Base-by-base conservation (phyloP, 2,329 filamentous ascomycete species). In the Coniochaeta prunicola region DNA sequence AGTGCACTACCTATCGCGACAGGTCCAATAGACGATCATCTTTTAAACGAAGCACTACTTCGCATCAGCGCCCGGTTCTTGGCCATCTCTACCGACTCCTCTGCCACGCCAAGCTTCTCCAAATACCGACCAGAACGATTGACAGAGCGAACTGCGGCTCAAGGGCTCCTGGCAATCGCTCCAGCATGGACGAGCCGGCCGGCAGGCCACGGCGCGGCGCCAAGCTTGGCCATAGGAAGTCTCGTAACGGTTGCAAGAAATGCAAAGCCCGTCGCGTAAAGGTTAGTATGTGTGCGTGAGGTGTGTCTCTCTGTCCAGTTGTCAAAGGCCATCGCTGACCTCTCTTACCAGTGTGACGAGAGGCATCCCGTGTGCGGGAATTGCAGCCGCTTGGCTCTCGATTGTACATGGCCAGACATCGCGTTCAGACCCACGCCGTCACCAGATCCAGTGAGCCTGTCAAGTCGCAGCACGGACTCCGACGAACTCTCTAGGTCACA, bases 251-350 rank as follows among this genome's bases (percentile, higher is more conserved):
- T 3, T 71, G 69, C 58, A 58, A 60, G 10, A 68, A 64, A 17
- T 71, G 68, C 60, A 71, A 70, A 50, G 57, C 58, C 1, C 65
- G 69, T 3, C 66, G 69, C 1, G 68, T 70, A 31, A 70, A 69
- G 64, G 67, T 65, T 58, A 30, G 64, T 33, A 19, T 6, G 38
- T 24, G 40, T 17, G 4, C 8, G 26, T 26, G n/a, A 19, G n/a
- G n/a, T n/a, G n/a, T n/a, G n/a, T n/a, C n/a, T n/a, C n/a, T n/a
- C n/a, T n/a, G n/a, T n/a, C n/a, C n/a, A n/a, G n/a, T n/a, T n/a
- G n/a, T 19, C 56, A 17, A 21, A 50, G 24, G 7, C 30, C 45
- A n/a, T 26, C 13, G 24, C 40, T 26, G 13, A 50, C 45, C 3
- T 24, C 2, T 4, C 9, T 34, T 13, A 19, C 17, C 53, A 68